Conservation (phyloP, 164 flowering plant genomes). For the Vitis labrusca region DNA sequence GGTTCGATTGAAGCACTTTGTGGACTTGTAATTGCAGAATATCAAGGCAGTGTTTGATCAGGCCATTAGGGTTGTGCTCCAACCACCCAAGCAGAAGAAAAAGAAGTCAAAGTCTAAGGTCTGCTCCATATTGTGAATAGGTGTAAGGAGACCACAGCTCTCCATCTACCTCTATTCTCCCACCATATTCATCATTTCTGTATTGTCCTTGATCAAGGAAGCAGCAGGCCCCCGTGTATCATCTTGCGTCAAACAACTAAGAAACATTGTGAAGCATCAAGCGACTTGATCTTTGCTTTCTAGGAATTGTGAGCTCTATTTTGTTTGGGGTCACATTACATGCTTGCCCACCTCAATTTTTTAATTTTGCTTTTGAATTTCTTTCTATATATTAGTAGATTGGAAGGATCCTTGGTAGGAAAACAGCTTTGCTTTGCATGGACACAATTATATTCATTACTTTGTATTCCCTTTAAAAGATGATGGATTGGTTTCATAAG, state of each 20-base stretch:
- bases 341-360: conserved; percentile 13
- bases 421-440: conserved; percentile 5
- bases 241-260: conserved; percentile 1
- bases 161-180: neutral
- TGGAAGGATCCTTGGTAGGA: conserved; percentile 21
- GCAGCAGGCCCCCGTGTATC: conserved; percentile 5
- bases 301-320: conserved; percentile 18
- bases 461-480: neutral
- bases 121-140: conserved; percentile 55
- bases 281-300: conserved; percentile 25
- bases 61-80: conserved; percentile 72
- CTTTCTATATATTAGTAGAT: conserved; percentile 16
- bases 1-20: neutral
- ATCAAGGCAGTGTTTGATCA: conserved; percentile 67
- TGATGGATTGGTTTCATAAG: neutral
- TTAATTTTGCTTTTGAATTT: conserved; percentile 11
- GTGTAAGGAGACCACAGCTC: conserved; percentile 18
- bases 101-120: conserved; percentile 66
- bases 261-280: conserved; percentile 23
- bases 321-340: conserved; percentile 2
- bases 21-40: conserved; percentile 38
- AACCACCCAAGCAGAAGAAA: conserved; percentile 71
- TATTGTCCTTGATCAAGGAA: conserved; percentile 10
- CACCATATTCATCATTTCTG: neutral
- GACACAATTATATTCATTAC: conserved; percentile 8